Percentiles rank a stretch among this genome's conserved stretches.
These are phyloP conservation scores for Aquilaria agallochum DNA, from an alignment of 441 rosid species.

Conservation along the genomic window DNA sequence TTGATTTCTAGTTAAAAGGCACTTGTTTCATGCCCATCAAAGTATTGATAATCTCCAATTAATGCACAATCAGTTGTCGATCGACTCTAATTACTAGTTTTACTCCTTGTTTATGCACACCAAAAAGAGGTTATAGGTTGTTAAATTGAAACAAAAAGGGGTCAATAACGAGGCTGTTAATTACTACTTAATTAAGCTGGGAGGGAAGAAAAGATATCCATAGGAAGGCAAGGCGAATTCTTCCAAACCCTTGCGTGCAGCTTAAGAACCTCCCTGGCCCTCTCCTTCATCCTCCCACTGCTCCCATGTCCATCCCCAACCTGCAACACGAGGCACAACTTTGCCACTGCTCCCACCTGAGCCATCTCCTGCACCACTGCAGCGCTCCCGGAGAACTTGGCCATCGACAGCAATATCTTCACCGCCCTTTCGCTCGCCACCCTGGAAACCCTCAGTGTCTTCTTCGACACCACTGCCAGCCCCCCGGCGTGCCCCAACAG, in stretches of 20 bases:
- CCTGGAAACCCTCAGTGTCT: conserved; percentile 39
- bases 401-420: conserved; percentile 29
- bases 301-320: conserved; percentile 26
- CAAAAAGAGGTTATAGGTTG: no score
- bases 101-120: no score
- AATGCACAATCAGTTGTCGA: no score
- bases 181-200: no score
- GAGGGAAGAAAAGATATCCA: conserved; percentile 34
- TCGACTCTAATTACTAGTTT: no score
- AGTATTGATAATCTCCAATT: no score
- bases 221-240: conserved; percentile 34
- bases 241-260: conserved; percentile 41
- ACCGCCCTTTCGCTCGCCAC: conserved; percentile 35
- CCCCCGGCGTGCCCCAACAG: conserved; percentile 37
- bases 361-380: conserved; percentile 43
- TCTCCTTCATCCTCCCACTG: conserved; percentile 25
- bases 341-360: conserved; percentile 40
- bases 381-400: conserved; percentile 24
- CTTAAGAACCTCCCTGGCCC: conserved; percentile 33
- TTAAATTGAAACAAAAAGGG: no score
- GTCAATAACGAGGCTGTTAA: no score
- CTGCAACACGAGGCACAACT: conserved; percentile 38
- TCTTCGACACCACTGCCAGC: conserved; percentile 42
- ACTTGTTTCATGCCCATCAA: no score
- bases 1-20: no score